A percentile compares a stretch with the other conserved stretches of the same genome.
Conservation (phyloP, 305 asterid species). For the Fraxinus albicans region DNA sequence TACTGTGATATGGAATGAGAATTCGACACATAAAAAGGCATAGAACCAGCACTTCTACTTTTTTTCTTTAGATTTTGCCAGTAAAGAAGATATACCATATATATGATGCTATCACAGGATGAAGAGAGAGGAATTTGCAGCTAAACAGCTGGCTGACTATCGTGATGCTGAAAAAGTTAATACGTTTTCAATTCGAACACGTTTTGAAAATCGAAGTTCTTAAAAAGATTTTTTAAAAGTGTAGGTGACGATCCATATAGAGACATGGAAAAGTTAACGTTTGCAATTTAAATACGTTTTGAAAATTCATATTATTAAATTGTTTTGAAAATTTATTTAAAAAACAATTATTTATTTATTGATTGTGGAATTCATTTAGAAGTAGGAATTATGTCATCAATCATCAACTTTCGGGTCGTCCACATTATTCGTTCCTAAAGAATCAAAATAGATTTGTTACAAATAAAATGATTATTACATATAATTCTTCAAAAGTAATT, state of each 20-base stretch:
- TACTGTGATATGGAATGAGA: not conserved
- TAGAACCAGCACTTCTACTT: not conserved
- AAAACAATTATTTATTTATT: too few species aligned
- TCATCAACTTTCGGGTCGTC: not conserved
- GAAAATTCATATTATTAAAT: not conserved
- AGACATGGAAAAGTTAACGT: not conserved
- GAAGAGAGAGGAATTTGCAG: not conserved
- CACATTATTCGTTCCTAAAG: not conserved
- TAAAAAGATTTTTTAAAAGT: not conserved
- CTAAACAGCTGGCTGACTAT: not conserved
- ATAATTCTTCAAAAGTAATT: too few species aligned
- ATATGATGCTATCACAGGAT: not conserved
- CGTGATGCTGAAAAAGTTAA: not conserved
- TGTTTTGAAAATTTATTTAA: not conserved
- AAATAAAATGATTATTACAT: too few species aligned
- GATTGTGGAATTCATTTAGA: not conserved
- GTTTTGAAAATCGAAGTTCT: not conserved
- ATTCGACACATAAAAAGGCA: conserved; percentile 8
- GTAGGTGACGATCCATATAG: not conserved
- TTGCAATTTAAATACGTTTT: not conserved
- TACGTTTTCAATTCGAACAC: not conserved
- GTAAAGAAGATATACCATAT: not conserved
- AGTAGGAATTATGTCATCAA: not conserved
- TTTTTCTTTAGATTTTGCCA: not conserved
- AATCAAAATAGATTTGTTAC: not conserved